Evolutionary conservation across 1,284 basidiomycete species (phyloP).

Genomic region (Anthracocystis walkeri): DNA sequence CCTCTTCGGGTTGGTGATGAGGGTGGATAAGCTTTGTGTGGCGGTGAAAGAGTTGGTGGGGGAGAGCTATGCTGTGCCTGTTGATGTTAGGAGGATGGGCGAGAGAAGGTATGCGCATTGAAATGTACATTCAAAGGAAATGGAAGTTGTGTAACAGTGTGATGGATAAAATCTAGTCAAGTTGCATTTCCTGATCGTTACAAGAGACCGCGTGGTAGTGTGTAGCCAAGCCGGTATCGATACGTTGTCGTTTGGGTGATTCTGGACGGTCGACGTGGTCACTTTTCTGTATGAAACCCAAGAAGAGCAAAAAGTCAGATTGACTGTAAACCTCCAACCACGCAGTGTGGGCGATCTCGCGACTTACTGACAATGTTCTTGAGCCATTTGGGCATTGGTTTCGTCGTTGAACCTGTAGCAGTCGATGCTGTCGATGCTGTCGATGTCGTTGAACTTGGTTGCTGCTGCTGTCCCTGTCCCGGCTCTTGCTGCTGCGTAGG

Average conservation of each 20-base stretch:
- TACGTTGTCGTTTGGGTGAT: conserved; percentile 13
- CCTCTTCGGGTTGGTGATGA: conserved; percentile 76
- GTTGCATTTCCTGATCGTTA: conserved; percentile 15
- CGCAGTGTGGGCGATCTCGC: neutral
- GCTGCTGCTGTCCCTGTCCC: neutral
- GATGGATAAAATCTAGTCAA: conserved; percentile 11
- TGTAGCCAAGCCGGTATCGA: neutral
- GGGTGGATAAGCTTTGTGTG: conserved; percentile 79
- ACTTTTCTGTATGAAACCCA: conserved; percentile 13
- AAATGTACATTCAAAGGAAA: neutral
- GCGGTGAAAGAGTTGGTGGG: conserved; percentile 83
- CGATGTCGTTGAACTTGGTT: neutral
- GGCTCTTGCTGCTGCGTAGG: conserved; percentile 13
- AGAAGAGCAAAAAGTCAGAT: conserved; percentile 3
- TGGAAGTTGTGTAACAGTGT: neutral
- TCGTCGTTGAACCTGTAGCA: neutral
- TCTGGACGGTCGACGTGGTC: neutral
- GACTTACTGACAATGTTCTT: conserved; percentile 54
- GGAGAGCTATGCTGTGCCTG: conserved; percentile 75
- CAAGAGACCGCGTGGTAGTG: neutral
- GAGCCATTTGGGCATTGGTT: conserved; percentile 49
- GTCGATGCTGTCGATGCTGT: neutral
- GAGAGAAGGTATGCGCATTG: neutral
- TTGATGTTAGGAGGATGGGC: conserved; percentile 36
- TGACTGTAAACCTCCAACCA: neutral